phyloP scores from a whole-genome alignment of 164 flowering plant genomes.

The Vitis cinerea region DNA sequence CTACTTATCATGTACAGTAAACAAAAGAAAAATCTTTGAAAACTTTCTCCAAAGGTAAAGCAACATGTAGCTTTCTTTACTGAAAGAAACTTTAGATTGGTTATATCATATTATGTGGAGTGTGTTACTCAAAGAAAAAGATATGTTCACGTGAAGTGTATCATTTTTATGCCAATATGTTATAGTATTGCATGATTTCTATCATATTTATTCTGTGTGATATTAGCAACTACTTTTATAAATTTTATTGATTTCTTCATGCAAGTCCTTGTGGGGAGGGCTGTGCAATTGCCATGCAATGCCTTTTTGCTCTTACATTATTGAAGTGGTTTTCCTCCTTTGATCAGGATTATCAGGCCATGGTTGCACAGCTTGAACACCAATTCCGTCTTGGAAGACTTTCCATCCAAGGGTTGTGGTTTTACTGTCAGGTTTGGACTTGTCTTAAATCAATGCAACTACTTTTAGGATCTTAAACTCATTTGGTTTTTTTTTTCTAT shows the following conservation, averaged over 20 bases:
- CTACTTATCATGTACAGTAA: no score
- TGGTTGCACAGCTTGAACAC: slow-evolving; percentile 98
- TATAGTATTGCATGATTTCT: no score
- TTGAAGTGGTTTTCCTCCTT: neutral
- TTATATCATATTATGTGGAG: no score
- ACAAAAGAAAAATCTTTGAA: no score
- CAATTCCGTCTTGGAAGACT: slow-evolving; percentile 93
- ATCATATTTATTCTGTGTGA: no score
- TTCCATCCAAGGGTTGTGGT: slow-evolving; percentile 96
- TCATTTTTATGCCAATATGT: no score
- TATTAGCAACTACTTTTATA: neutral
- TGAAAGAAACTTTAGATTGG: no score
- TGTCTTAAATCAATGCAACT: neutral
- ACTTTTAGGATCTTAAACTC: slow-evolving; percentile 3
- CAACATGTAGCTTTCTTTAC: no score
- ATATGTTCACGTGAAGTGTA: no score
- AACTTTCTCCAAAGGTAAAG: no score
- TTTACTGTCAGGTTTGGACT: slow-evolving; percentile 85
- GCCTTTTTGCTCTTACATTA: slow-evolving; percentile 1
- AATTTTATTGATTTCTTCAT: neutral
- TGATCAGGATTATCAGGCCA: slow-evolving; percentile 87
- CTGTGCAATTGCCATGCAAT: neutral
- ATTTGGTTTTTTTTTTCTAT: neutral
- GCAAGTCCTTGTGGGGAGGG: neutral
- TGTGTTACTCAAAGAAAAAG: no score